Evolutionary conservation across 129 eudicot genomes (phyloP), one percentile per base, ranked within the genome.

Genomic region (Chrysanthemum lavandulifolium): DNA sequence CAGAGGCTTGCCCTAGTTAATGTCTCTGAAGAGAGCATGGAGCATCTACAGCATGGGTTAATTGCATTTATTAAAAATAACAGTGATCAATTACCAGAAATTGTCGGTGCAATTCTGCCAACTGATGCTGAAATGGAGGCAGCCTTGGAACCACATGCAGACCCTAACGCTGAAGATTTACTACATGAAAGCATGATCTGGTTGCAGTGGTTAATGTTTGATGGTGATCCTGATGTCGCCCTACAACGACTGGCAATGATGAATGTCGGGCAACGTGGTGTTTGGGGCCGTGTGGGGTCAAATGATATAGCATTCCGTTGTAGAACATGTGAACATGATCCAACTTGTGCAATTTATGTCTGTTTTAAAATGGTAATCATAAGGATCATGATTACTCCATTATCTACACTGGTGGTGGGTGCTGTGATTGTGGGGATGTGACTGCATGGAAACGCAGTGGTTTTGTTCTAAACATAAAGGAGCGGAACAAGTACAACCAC

Each of bases 141-240:
- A 15, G 74, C 76, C 54, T 54, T 69, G 40, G 90, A 86, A 60
- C 77, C 61, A 12, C 78, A 78, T 67, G 54, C 73, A 40, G 87
- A 82, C 48, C 74, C 87, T 31, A 67, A 18, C 19, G 43, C 79
- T 69, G 84, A 76, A 61, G 91, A 88, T 67, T 36, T 70, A 12
- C 85, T 78, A 9, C 73, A 68, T 14, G 99, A 90, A 80, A 90
- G 97, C 79, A 79, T 90, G 89, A 53, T 69, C 36, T 95, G 99
- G 99, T 81, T 95, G 77, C 96, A 84, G 82, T 95, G 99, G 97
- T 83, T 95, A 84, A 95, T 95, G 99, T 95, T 95, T 71, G 94
- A 88, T 65, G 78, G 86, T 29, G 97, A 95, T 54, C 97, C 97
- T 0, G 52, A 2, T 11, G 51, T 33, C 23, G 96, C 82, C 25